Conservation (phyloP, 1,284 basidiomycete species). For the Ceratobasidium sp. region DNA sequence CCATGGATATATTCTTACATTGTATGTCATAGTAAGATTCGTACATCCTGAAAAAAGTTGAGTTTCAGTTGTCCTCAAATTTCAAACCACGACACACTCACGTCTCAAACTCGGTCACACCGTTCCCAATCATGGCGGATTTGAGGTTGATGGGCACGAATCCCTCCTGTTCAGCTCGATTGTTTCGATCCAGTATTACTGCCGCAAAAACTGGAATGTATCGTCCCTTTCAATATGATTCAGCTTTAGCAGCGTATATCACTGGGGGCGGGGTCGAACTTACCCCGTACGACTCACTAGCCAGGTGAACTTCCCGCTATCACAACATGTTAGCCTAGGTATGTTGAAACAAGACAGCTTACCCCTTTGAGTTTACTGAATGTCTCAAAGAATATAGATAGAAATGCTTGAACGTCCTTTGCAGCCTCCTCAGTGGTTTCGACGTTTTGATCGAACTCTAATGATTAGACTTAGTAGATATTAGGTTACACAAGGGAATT, state of each 20-base stretch:
- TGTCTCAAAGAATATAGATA: constrained; percentile 81
- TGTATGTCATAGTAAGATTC: constrained; percentile 58
- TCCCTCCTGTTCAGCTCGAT: constrained; percentile 68
- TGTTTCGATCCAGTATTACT: constrained; percentile 84
- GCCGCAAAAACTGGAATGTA: constrained; percentile 89
- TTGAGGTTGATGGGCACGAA: constrained; percentile 82
- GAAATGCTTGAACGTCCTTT: constrained; percentile 78
- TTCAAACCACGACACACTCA: constrained; percentile 18
- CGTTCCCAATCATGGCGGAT: constrained; percentile 83
- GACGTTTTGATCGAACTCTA: constrained; percentile 76
- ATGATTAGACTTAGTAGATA: constrained; percentile 50
- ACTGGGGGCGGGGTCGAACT: constrained; percentile 49
- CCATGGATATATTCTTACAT: constrained; percentile 56
- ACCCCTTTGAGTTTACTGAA: constrained; percentile 61
- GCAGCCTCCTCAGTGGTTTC: no score
- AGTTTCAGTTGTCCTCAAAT: constrained; percentile 31
- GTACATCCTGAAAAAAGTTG: constrained; percentile 50
- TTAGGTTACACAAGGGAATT: not conserved
- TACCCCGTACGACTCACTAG: constrained; percentile 78
- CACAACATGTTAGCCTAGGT: not conserved
- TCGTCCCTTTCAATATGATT: constrained; percentile 62
- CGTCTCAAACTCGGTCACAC: constrained; percentile 60
- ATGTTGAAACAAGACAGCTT: not conserved
- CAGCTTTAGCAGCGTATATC: no score
- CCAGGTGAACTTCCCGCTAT: constrained; percentile 71